Evolutionary conservation across 2,329 filamentous ascomycete genomes (phyloP), one percentile per base, ranked within the genome.

Genomic region (Diaporthe citriasiana): DNA sequence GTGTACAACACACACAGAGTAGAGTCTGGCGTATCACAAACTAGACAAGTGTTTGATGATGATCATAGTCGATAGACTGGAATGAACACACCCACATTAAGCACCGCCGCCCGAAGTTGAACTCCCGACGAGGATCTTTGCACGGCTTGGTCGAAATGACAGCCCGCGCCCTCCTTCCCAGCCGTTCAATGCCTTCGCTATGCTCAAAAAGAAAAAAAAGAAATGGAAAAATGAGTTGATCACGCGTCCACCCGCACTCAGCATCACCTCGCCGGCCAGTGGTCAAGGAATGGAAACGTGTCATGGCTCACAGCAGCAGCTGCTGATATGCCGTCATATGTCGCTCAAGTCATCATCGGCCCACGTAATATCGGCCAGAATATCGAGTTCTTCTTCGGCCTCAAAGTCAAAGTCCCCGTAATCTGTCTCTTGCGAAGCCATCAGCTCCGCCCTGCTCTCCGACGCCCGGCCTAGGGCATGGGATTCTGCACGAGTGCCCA

Each of bases 351-450:
- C 71, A 60, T 75, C 66, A 35, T 73, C 72, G 17, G 53, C 30
- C 69, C 68, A 60, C 15, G 60, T 40, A 35, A 50, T 45, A 27
- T 65, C 69, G 22, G 60, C 50, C 42, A 76, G 50, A 17, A 72
- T 9, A 56, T 57, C 74, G 25, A 76, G 57, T n/a, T 66, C 65
- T 10, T 17, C 66, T 17, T 25, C 68, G 33, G 70, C 56, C 17
- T 59, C 60, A 47, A 70, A 68, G 38, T 74, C 74, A 45, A 76
- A 71, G 38, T 80, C 79, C 8, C 80, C 79, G 30, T 81, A 81
- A 35, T 81, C 80, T 27, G 79, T 81, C 60, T 80, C 80, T 57
- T 80, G 79, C 2, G 79, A 80, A 13, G 77, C 77, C 15, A 74
- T 17, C 12, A 74, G 27, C 15, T 33, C 66, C 22, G 70, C 38